A percentile compares a stretch with the other conserved stretches of the same genome.
Evolutionary conservation across 2,329 filamentous ascomycete species (phyloP).

Genomic region (Arachnomyces sp.): DNA sequence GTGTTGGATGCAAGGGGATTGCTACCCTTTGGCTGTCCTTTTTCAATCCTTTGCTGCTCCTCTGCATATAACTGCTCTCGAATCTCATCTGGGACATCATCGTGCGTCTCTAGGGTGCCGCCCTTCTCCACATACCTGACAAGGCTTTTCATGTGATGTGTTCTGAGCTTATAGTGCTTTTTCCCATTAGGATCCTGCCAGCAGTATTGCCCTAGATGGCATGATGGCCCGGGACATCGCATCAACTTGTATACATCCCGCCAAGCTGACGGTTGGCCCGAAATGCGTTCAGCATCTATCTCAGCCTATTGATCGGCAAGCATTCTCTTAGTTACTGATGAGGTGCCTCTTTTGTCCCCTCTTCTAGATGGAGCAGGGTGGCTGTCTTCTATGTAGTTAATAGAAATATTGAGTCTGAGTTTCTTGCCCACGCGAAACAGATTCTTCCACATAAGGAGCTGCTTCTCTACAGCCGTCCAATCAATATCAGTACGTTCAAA

Average conservation of each 20-base stretch:
- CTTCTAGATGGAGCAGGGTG: neutral
- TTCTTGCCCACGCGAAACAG: slow-evolving; percentile 22
- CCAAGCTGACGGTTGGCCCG: slow-evolving; percentile 26
- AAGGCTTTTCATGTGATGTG: slow-evolving; percentile 22
- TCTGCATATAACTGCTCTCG: slow-evolving; percentile 25
- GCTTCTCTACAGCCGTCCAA: slow-evolving; percentile 22
- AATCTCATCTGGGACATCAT: slow-evolving; percentile 24
- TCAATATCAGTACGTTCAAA: slow-evolving; percentile 22
- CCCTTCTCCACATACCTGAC: slow-evolving; percentile 21
- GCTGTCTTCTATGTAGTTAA: slow-evolving; percentile 23
- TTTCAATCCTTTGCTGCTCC: slow-evolving; percentile 21
- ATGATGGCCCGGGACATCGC: slow-evolving; percentile 10
- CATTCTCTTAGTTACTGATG: slow-evolving; percentile 9
- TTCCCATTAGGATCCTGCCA: slow-evolving; percentile 24
- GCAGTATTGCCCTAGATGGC: slow-evolving; percentile 22
- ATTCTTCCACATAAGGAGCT: slow-evolving; percentile 19
- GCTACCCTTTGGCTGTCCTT: slow-evolving; percentile 15
- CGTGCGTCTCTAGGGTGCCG: slow-evolving; percentile 16
- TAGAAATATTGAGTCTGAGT: slow-evolving; percentile 21
- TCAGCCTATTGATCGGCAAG: slow-evolving; percentile 6
- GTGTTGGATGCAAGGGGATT: slow-evolving; percentile 10
- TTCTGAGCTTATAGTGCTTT: slow-evolving; percentile 27
- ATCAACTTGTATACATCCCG: slow-evolving; percentile 9
- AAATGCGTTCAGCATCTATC: slow-evolving; percentile 5
- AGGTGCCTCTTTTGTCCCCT: slow-evolving; percentile 7